These are phyloP conservation scores for Prunus mume DNA, from an alignment of 306 rosid genomes.

Conservation along the genomic window DNA sequence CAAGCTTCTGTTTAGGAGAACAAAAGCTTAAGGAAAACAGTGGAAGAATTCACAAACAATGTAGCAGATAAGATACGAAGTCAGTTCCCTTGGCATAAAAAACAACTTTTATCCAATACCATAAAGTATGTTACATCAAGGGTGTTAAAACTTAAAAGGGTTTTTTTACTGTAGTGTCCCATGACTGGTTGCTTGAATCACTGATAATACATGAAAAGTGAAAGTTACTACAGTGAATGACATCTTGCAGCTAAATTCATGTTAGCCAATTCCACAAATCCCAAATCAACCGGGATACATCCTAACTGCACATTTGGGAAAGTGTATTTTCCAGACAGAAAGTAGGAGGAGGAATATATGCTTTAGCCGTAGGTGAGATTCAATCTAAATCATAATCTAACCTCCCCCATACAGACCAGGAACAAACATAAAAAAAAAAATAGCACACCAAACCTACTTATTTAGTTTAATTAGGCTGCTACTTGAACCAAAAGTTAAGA, in stretches of 20 bases:
- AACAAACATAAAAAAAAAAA: background rate
- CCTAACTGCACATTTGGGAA: background rate
- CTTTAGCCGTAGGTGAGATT: background rate
- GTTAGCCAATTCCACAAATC: background rate
- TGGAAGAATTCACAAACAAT: background rate
- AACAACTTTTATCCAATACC: background rate
- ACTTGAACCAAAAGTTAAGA: background rate
- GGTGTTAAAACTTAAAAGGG: background rate
- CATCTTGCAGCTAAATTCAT: background rate
- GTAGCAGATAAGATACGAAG: background rate
- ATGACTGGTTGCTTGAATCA: no score
- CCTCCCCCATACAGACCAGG: background rate
- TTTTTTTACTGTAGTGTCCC: background rate
- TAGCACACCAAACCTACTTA: background rate
- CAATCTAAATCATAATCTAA: slow-evolving; percentile 1
- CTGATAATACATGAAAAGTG: background rate
- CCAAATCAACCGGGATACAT: background rate
- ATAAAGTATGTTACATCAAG: background rate
- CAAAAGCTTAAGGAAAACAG: background rate
- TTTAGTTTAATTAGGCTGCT: background rate
- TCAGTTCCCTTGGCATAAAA: background rate
- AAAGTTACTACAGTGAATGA: background rate
- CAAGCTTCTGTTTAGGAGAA: slow-evolving; percentile 43
- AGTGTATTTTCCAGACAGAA: background rate
- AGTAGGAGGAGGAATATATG: slow-evolving; percentile 7